phyloP scores from a whole-genome alignment of 129 eudicot genomes.

The Pittosporum tobira region DNA sequence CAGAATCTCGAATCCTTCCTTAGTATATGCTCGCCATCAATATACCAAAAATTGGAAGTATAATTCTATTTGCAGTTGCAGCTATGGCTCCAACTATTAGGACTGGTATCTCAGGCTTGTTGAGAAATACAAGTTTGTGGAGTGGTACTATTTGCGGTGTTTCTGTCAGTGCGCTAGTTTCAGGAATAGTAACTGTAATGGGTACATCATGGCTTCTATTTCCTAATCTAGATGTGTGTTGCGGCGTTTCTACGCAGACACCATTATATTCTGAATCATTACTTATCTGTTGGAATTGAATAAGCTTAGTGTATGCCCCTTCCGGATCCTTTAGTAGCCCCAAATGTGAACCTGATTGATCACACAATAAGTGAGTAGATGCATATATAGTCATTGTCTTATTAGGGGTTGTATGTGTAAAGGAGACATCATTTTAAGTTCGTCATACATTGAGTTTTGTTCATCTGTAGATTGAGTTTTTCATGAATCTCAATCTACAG shows the following conservation, averaged over 20 bases:
- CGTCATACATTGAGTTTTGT: too few species aligned
- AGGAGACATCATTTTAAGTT: too few species aligned
- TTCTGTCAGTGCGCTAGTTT: constrained; percentile 16
- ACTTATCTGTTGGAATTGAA: constrained; percentile 42
- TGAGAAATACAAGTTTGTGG: constrained; percentile 54
- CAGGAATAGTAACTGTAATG: constrained; percentile 17
- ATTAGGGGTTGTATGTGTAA: too few species aligned
- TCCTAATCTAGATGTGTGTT: constrained; percentile 26
- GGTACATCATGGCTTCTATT: constrained; percentile 51
- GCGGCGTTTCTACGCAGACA: constrained; percentile 24
- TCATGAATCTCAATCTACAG: too few species aligned
- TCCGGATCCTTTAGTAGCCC: constrained; percentile 62
- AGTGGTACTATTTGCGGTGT: constrained; percentile 51
- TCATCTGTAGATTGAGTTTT: too few species aligned
- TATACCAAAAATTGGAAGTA: constrained; percentile 56
- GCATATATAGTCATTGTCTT: too few species aligned
- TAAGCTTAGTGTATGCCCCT: constrained; percentile 69
- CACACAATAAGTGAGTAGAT: too few species aligned
- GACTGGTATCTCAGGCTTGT: constrained; percentile 72
- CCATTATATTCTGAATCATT: too few species aligned
- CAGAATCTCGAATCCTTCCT: constrained; percentile 49
- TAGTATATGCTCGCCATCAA: constrained; percentile 43
- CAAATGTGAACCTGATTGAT: constrained; percentile 47
- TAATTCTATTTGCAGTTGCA: constrained; percentile 48
- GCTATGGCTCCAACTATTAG: constrained; percentile 47